Evolutionary conservation across 371 early-diverging fungal genomes (phyloP).

Genomic region (Phascolomyces articulosus): DNA sequence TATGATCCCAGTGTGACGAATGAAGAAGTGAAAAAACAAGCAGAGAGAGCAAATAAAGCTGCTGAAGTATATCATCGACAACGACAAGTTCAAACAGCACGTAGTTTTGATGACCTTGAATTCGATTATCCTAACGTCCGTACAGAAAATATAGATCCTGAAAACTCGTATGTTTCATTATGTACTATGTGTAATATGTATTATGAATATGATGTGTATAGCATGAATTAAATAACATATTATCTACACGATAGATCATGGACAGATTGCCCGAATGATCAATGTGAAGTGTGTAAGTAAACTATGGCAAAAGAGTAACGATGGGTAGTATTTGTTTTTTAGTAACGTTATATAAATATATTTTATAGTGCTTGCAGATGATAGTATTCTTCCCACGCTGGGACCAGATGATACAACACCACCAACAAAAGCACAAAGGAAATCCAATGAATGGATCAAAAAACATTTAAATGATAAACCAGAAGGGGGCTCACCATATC

Average conservation of each 20-base stretch:
- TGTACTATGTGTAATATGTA: too few relatives aligned
- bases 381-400: neutral
- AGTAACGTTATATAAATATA: too few relatives aligned
- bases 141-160: conserved; percentile 2
- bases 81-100: neutral
- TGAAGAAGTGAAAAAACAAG: neutral
- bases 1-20: neutral
- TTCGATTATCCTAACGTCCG: conserved; percentile 7
- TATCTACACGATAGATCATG: conserved; percentile 1
- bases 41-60: neutral
- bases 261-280: conserved; percentile 6
- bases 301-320: too few relatives aligned
- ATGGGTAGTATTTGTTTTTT: neutral
- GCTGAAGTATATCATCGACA: conserved; percentile 9
- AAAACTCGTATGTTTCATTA: conserved; percentile 1
- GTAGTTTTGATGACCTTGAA: conserved; percentile 6
- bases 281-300: conserved; percentile 14
- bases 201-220: too few relatives aligned
- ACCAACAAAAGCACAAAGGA: neutral
- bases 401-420: conserved; percentile 3
- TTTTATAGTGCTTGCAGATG: conserved; percentile 7
- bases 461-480: neutral
- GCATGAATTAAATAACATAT: too few relatives aligned
- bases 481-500: conserved; percentile 1
- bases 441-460: conserved; percentile 8